Evolutionary conservation across 2,329 filamentous ascomycete genomes (phyloP), one percentile per base, ranked within the genome.

Genomic region (Leptographium lundbergii): DNA sequence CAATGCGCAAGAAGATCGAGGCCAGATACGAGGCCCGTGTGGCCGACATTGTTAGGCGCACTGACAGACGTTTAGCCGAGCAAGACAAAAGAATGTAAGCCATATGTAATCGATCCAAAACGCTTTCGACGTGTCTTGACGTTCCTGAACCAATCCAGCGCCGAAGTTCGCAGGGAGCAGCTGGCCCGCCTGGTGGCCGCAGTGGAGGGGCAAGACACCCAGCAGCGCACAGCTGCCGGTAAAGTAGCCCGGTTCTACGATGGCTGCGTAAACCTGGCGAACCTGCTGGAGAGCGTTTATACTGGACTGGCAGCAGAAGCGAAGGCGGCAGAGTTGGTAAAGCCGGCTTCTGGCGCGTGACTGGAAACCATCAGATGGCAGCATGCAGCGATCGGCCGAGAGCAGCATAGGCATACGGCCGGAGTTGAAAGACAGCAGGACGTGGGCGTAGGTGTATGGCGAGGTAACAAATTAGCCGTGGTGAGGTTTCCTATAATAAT

Each of bases 1-100:
- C 47, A 3, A 45, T 52, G 2, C 62, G 64, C 48, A 61, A 64
- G 50, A 59, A 63, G 42, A 66, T 67, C 57, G 62, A 65, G 58
- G 58, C 58, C 9, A 50, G 56, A 36, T 63, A 63, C 48, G 57
- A 63, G 32, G 55, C 57, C 52, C 59, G 55, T 42, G 63, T 66
- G 34, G 59, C 63, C 54, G 61, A 63, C 32, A 64, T 66, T 54
- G 61, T 60, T 59, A 54, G 60, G 53, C 62, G 59, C 13, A 57
- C 64, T 6, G 61, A 64, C 32, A 62, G 57, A 29, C 62, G 59
- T 2, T 24, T 64, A 39, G 60, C 53, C 34, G 62, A 65, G 45
- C 54, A 39, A 3, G 59, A 62, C 7, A 56, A 56, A 39, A n/a
- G 29, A n/a, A 13, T 56, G 60, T 62, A 58, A 25, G 50, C 42